phyloP scores from a whole-genome alignment of 257 asterid species.

The Solanum peruvianum region DNA sequence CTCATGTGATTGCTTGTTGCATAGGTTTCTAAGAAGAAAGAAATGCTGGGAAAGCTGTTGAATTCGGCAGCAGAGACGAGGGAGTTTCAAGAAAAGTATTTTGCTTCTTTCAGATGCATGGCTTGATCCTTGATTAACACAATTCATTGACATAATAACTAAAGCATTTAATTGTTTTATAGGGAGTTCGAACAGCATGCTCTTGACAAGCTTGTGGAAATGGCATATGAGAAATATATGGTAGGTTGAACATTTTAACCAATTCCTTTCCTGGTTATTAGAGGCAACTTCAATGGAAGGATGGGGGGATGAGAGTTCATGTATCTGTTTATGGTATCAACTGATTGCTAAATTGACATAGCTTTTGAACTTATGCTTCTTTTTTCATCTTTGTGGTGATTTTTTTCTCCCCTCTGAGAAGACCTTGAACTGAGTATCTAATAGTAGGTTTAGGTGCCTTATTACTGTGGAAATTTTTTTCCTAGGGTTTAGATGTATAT shows the following conservation, averaged over 20 bases:
- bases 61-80: constrained; percentile 43
- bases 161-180: constrained; percentile 12
- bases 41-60: constrained; percentile 41
- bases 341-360: background rate
- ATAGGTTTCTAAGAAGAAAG: constrained; percentile 61
- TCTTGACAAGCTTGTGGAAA: constrained; percentile 64
- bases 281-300: background rate
- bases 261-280: background rate
- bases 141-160: background rate
- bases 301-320: background rate
- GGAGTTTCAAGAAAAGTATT: constrained; percentile 59
- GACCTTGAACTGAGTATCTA: background rate
- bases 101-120: background rate
- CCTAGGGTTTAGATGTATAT: background rate
- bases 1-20: constrained; percentile 1
- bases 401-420: background rate
- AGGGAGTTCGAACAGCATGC: constrained; percentile 76
- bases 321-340: background rate
- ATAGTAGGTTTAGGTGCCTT: background rate
- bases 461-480: background rate
- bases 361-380: background rate
- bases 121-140: constrained; percentile 1
- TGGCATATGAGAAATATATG: constrained; percentile 84
- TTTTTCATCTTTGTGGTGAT: background rate
- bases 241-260: constrained; percentile 20